These are phyloP conservation scores for Sutorius australiensis DNA, from an alignment of 768 basidiomycete species.

Conservation along the genomic window DNA sequence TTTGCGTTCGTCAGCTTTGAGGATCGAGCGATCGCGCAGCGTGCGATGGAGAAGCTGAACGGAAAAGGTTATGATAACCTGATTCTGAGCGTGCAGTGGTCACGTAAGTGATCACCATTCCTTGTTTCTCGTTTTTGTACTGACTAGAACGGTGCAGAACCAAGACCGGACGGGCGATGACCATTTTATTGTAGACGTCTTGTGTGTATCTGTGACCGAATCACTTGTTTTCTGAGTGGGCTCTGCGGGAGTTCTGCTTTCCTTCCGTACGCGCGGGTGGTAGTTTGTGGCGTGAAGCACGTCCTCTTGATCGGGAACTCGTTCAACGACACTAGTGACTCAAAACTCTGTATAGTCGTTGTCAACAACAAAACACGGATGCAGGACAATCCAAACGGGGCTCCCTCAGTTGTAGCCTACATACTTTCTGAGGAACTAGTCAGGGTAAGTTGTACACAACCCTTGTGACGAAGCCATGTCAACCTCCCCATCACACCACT, in stretches of 20 bases:
- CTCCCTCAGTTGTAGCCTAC: constrained; percentile 37
- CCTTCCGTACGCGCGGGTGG: neutral
- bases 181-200: neutral
- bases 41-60: constrained; percentile 87
- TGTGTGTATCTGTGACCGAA: neutral
- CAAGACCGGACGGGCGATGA: constrained; percentile 41
- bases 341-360: no score
- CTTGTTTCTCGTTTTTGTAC: neutral
- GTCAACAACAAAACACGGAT: neutral
- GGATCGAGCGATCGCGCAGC: constrained; percentile 70
- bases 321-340: no score
- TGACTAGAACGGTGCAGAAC: constrained; percentile 31
- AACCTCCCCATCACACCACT: neutral
- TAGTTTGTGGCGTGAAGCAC: neutral
- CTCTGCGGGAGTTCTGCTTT: neutral
- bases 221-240: neutral
- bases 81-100: constrained; percentile 70
- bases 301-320: neutral
- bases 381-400: constrained; percentile 1
- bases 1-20: constrained; percentile 98
- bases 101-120: constrained; percentile 41
- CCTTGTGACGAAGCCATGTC: neutral
- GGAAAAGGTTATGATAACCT: constrained; percentile 92
- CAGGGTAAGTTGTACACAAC: constrained; percentile 35
- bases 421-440: constrained; percentile 56